Conservation (phyloP, 176 grass and related monocot species). For the bread wheat (Triticum aestivum) region IWGSC_CS_RefSeq_v2.1 NC_057796.1:187271417-187271916, state of each 20-base stretch:
- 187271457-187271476: not conserved
- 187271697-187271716: not conserved
- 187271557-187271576: not conserved
- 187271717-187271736: not conserved
- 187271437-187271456: not conserved
- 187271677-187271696: not conserved
- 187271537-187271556: not conserved
- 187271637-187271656: not conserved
- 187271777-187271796: not conserved
- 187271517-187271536: not conserved
- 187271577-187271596: not conserved
- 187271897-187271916: not conserved
- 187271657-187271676: not conserved
- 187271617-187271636: not conserved
- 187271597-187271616: not conserved
- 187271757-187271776: not conserved
- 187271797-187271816: not conserved
- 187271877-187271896: not conserved
- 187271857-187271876: not conserved
- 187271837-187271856: not conserved
- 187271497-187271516: not conserved
- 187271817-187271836: not conserved
- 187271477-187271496: not conserved
- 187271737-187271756: not conserved
- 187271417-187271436: not conserved